Evolutionary conservation across 208 protist species (phyloP).

Genomic region (Acanthamoeba royreba): DNA sequence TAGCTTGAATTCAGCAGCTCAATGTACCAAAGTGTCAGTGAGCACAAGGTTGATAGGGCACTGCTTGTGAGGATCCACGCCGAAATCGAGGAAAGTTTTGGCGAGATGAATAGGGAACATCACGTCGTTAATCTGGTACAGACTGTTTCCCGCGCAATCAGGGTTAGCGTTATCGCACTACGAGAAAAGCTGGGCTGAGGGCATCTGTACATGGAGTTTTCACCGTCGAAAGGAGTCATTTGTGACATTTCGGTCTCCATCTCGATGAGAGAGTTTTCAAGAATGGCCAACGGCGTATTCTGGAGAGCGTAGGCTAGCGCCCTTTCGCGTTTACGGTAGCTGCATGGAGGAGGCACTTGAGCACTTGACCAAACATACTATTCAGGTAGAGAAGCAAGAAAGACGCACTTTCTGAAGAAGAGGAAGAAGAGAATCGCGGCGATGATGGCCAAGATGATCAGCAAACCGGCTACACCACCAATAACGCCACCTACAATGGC

Average conservation of each 20-base stretch:
- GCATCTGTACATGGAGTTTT: neutral
- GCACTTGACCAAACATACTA: no score
- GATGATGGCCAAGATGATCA: neutral
- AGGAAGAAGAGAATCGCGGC: neutral
- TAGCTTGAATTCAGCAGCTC: no score
- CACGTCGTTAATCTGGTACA: neutral
- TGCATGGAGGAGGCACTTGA: neutral
- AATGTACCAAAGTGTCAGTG: neutral
- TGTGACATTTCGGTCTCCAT: neutral
- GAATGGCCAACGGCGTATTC: neutral
- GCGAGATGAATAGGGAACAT: neutral
- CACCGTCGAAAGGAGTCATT: neutral
- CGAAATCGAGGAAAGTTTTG: slow-evolving; percentile 27
- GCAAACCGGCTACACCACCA: neutral
- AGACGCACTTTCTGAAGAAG: neutral
- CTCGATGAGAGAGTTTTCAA: neutral
- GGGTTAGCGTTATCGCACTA: neutral
- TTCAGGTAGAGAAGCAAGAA: neutral
- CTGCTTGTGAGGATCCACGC: neutral
- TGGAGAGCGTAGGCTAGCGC: neutral
- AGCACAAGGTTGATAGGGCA: slow-evolving; percentile 12
- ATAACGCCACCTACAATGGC: neutral
- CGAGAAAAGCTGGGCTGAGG: neutral
- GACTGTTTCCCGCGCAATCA: neutral
- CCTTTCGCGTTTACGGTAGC: neutral